Percentiles rank a stretch among this genome's conserved stretches.
Conservation (phyloP, 2,329 filamentous ascomycete species). For the Cladosporium halotolerans region DNA sequence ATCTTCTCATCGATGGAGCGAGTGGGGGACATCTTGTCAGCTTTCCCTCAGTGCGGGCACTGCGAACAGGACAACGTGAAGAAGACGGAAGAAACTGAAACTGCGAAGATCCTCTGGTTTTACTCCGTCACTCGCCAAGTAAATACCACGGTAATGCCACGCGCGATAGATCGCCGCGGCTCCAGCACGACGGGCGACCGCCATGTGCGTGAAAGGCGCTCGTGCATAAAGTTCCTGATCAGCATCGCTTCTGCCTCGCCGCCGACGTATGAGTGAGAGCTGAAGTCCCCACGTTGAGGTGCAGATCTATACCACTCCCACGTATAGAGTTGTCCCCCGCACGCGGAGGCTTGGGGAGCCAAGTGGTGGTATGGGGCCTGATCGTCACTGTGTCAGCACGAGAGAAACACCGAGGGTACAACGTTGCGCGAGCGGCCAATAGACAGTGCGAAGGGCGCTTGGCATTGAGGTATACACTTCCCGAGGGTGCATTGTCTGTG, state of each 20-base stretch:
- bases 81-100: background rate
- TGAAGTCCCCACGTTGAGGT: background rate
- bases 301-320: background rate
- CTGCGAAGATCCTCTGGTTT: background rate
- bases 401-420: no score
- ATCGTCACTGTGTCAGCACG: no score
- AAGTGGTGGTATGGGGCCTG: background rate
- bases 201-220: constrained; percentile 1
- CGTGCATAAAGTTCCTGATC: background rate
- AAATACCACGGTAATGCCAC: background rate
- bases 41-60: background rate
- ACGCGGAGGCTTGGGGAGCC: constrained; percentile 10
- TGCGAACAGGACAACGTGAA: background rate
- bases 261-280: constrained; percentile 1
- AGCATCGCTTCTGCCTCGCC: background rate
- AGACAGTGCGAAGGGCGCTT: background rate
- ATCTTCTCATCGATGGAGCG: constrained; percentile 2
- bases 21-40: background rate
- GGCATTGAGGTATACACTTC: background rate
- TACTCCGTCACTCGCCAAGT: background rate
- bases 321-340: constrained; percentile 9
- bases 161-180: background rate
- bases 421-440: background rate
- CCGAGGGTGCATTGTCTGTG: background rate
- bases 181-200: background rate